Percentiles rank a stretch among this genome's conserved stretches.
These are phyloP conservation scores for Globisporangium ultimum DNA, from an alignment of 352 stramenopile genomes.

Conservation along the genomic window DNA sequence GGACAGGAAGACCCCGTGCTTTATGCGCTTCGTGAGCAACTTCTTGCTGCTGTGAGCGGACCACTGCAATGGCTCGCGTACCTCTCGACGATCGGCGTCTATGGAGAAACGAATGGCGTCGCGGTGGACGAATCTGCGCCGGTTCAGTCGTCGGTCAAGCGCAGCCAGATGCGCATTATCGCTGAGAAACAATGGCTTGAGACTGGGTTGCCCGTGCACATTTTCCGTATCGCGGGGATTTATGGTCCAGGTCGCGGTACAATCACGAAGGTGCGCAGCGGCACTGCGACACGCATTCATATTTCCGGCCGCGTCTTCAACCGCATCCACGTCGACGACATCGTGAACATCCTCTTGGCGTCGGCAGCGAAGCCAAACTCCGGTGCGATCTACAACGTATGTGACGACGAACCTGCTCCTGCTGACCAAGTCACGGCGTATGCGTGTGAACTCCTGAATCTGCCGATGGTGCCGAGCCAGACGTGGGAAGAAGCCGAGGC, in stretches of 20 bases:
- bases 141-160: constrained; percentile 51
- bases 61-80: constrained; percentile 88
- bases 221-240: constrained; percentile 91
- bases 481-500: constrained; percentile 71
- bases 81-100: constrained; percentile 93
- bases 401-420: constrained; percentile 85
- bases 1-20: constrained; percentile 74
- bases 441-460: constrained; percentile 64
- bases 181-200: constrained; percentile 80
- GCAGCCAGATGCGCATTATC: constrained; percentile 74
- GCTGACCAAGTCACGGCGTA: constrained; percentile 76
- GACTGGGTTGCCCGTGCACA: constrained; percentile 59
- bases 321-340: constrained; percentile 90
- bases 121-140: constrained; percentile 83
- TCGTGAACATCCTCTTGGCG: constrained; percentile 71
- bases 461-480: constrained; percentile 43
- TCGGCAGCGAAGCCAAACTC: constrained; percentile 61
- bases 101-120: constrained; percentile 84
- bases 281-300: constrained; percentile 62
- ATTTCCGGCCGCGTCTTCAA: constrained; percentile 82
- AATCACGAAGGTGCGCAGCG: constrained; percentile 73
- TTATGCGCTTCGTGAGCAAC: constrained; percentile 29
- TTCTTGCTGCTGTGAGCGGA: constrained; percentile 35
- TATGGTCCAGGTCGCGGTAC: constrained; percentile 86
- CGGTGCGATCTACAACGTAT: constrained; percentile 86